Base-by-base conservation (phyloP, 352 stramenopile species). In the Globisporangium ultimum region DNA sequence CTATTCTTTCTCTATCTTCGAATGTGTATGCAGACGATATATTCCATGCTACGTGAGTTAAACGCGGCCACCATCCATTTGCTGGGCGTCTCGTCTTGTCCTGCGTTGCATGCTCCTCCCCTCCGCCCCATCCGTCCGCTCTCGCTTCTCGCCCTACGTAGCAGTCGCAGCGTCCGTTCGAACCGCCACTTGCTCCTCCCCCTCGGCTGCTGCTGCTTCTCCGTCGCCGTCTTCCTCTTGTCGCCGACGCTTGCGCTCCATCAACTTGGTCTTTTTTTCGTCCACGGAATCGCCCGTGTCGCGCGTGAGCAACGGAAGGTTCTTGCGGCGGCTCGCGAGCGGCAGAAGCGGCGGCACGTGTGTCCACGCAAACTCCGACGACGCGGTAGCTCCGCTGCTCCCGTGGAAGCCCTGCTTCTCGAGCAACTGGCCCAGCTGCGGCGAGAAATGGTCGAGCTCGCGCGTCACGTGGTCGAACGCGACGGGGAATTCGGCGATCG, bases 221-320 rank as follows among this genome's bases (percentile, higher is more conserved):
- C 28, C 28, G 28, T 36, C 28, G 3, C 9, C 28, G 28, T 77
- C 64, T 14, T 57, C 41, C 38, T 70, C 68, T 21, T 64, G 46
- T 34, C 81, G 84, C 1, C 81, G 78, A 34, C 84, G 81, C 68
- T 93, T 93, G 48, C 80, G 80, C 24, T 89, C 78, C n/a, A 70
- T 67, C 63, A 87, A 78, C 61, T 83, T 85, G 22, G 73, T 63
- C 68, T 93, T 89, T 47, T 84, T 80, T 63, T 95, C 86, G 51
- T 88, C 77, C 20, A 93, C 84, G 17, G 86, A 93, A 67, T 90
- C 62, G 40, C 79, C 84, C 12, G 79, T 91, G 54, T 92, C 77
- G 10, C 87, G 82, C 20, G 72, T 75, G 9, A 83, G 67, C 18
- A 96, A 66, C 49, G 84, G 87, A 41, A 88, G 68, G 28, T 80